Base-by-base conservation (phyloP, 1,284 basidiomycete species). In the Puccinia horiana region DNA sequence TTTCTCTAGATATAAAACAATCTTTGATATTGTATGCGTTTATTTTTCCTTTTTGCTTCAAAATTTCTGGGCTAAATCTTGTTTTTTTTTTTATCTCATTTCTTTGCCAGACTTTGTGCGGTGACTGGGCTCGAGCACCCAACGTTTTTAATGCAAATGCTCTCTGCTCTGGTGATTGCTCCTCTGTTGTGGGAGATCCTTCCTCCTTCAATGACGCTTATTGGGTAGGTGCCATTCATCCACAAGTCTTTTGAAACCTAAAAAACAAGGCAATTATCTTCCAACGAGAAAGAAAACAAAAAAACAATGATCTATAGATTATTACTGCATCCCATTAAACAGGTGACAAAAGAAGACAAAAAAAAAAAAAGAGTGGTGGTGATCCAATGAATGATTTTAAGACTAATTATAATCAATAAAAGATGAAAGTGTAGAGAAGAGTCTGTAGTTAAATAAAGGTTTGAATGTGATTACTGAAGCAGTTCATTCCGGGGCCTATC, bases 61-160 rank as follows among this genome's bases (percentile, higher is more conserved):
- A 18, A 35, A 2, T 69, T 69, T 2, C 26, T 40, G 42, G 11
- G 26, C 20, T n/a, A 26, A 88, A 89, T 83, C 87, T 92, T 47
- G 93, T 86, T 87, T 35, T 86, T 93, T 84, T 88, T 8, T 8
- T 69, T 8, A 11, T n/a, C 5, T 12, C 29, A 9, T 35, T 32
- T 32, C 35, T 61, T 61, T 94, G 94, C 86, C 92, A 90, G 83
- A 79, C 88, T 80, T 88, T 92, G 75, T 94, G 93, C 85, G 94
- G 94, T 83, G 92, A 94, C 84, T 95, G 93, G 95, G 94, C 94
- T 16, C 91, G 91, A 75, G 83, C 87, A 0, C 89, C 89, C 0
- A 94, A 91, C 87, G 77, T 70, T 2, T 79, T 52, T 49, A 69
- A 47, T 70, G 40, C 37, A 26, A 40, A 52, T n/a, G 88, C 89